A percentile compares a stretch with the other conserved stretches of the same genome.
phyloP scores from a whole-genome alignment of 148 eudicot genomes.

The Nepenthes gracilis region DNA sequence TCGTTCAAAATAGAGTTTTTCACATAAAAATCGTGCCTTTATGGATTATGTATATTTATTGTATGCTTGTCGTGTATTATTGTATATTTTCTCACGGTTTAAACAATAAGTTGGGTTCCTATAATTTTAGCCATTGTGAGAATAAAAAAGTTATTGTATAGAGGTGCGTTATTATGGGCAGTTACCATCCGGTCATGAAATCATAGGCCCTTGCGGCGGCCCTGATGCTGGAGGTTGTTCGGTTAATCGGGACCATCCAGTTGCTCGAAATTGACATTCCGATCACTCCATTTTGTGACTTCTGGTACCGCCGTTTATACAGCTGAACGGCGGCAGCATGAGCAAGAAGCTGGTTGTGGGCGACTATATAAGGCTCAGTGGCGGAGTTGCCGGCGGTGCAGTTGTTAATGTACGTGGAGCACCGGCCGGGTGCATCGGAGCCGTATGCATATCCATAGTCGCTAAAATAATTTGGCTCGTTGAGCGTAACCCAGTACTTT shows the following conservation, averaged over 20 bases:
- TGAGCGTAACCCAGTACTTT: constrained; percentile 6
- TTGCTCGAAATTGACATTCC: neutral
- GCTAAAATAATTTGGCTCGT: constrained; percentile 1
- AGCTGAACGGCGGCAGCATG: constrained; percentile 8
- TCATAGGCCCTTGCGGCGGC: neutral
- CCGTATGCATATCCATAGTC: neutral
- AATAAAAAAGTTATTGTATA: no score
- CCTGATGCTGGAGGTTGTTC: neutral
- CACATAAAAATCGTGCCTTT: no score
- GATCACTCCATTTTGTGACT: constrained; percentile 3
- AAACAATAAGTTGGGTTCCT: no score
- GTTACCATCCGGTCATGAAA: constrained; percentile 4
- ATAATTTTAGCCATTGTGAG: no score
- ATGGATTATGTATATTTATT: no score
- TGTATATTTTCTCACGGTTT: no score
- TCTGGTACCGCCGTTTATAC: constrained; percentile 2
- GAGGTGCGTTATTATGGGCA: no score
- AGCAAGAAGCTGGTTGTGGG: constrained; percentile 7
- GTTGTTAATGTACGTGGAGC: constrained; percentile 2
- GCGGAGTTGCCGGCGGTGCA: constrained; percentile 10
- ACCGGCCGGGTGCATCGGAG: constrained; percentile 6
- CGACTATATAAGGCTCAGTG: constrained; percentile 6
- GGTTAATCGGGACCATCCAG: neutral
- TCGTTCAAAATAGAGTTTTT: no score
- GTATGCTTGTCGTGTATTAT: no score